These are phyloP conservation scores for Inga leiocalycina DNA, from an alignment of 306 rosid genomes.

Conservation along the genomic window DNA sequence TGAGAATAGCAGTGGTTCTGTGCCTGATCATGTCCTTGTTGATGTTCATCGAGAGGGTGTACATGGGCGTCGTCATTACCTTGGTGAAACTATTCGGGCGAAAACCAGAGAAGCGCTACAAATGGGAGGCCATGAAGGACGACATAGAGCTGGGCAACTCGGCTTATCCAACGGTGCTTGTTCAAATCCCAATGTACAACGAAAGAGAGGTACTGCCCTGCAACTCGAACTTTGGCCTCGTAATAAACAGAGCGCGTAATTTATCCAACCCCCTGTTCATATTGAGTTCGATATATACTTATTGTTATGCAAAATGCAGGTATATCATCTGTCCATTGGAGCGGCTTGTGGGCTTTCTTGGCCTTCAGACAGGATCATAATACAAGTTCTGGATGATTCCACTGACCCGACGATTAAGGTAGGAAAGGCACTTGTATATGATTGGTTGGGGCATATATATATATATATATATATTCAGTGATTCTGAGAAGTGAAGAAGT, in stretches of 20 bases:
- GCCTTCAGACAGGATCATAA: conserved; percentile 83
- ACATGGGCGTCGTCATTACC: conserved; percentile 67
- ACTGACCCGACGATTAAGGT: conserved; percentile 82
- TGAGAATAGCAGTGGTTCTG: conserved; percentile 51
- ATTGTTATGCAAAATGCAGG: conserved; percentile 45
- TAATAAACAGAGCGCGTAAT: not conserved
- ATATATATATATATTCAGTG: not conserved
- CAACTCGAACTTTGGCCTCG: not conserved
- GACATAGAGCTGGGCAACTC: conserved; percentile 79
- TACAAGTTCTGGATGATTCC: conserved; percentile 91
- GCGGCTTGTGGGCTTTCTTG: conserved; percentile 89
- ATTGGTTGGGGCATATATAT: not conserved
- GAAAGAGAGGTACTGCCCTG: conserved; percentile 74
- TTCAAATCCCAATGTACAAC: conserved; percentile 92
- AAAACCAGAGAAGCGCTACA: conserved; percentile 76
- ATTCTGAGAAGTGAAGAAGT: not conserved
- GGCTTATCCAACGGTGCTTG: conserved; percentile 70
- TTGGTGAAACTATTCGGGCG: conserved; percentile 59
- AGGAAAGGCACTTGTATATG: not conserved
- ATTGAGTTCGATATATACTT: not conserved
- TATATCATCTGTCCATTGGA: conserved; percentile 82
- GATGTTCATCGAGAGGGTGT: conserved; percentile 72
- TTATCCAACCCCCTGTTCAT: not conserved
- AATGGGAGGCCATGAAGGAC: conserved; percentile 77
- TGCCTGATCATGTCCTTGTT: conserved; percentile 74